A percentile compares a stretch with the other conserved stretches of the same genome.
phyloP scores from a whole-genome alignment of 1,284 basidiomycete genomes.

The Nidula niveotomentosa region DNA sequence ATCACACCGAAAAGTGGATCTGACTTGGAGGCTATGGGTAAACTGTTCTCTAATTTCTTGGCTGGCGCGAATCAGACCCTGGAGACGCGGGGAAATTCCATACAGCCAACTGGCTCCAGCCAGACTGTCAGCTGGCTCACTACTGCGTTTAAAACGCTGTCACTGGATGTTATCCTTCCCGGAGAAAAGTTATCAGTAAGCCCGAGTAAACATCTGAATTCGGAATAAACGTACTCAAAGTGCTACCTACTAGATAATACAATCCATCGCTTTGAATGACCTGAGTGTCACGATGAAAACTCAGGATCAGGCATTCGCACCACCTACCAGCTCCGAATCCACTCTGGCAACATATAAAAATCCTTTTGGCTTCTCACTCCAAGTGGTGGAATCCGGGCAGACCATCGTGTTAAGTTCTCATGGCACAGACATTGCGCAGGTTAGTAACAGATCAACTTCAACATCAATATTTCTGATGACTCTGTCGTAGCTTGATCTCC shows the following conservation, averaged over 20 bases:
- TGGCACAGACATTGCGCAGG: constrained; percentile 56
- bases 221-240: constrained; percentile 1
- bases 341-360: constrained; percentile 73
- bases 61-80: constrained; percentile 68
- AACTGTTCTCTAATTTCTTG: constrained; percentile 69
- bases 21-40: constrained; percentile 56
- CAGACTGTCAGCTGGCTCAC: constrained; percentile 65
- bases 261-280: constrained; percentile 65
- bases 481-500: constrained; percentile 50
- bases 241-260: constrained; percentile 50
- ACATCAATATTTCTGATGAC: constrained; percentile 4
- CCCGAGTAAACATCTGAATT: neutral
- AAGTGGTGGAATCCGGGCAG: constrained; percentile 59
- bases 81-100: constrained; percentile 58
- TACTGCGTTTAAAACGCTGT: constrained; percentile 68
- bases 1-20: constrained; percentile 62
- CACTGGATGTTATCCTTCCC: constrained; percentile 61
- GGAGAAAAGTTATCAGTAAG: constrained; percentile 58
- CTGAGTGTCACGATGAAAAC: constrained; percentile 54
- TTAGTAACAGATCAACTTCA: constrained; percentile 20
- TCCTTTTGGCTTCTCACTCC: constrained; percentile 76
- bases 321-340: constrained; percentile 56
- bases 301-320: constrained; percentile 54
- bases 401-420: constrained; percentile 50
- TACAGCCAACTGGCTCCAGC: constrained; percentile 55